Evolutionary conservation across 2,329 filamentous ascomycete genomes (phyloP), one percentile per base, ranked within the genome.

Genomic region (Chaetomium sp.): DNA sequence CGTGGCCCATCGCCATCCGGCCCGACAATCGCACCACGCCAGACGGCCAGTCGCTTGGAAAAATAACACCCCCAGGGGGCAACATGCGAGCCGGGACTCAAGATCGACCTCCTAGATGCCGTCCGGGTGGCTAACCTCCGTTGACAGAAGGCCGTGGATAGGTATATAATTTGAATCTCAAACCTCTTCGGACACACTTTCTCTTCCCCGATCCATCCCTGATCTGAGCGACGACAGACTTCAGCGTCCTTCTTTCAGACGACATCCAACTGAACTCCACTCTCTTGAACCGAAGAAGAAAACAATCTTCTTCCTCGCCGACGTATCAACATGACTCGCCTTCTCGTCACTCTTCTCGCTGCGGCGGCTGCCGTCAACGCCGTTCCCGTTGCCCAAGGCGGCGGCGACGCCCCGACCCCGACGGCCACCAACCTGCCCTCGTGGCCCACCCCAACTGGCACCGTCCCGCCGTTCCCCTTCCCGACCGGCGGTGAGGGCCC

Each of bases 261-360:
- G 40, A n/a, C 11, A 14, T n/a, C 12, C 40, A 42, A 42, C 27
- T 9, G 11, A 42, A 32, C 34, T 4, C 48, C 48, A 12, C 11
- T 12, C 10, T 3, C 50, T n/a, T 12, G n/a, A 34, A 27, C 41
- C 43, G 8, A 7, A 10, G 5, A 7, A 12, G 34, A 11, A 33
- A 7, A 33, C 5, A 27, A 12, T 40, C 19, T 11, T 34, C 33
- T 27, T 36, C 19, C 40, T 38, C 49, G 12, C 19, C 12, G 11
- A 49, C 36, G n/a, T 4, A 9, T 34, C 44, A 49, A 49, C n/a
- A 64, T 64, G 62, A 62, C 61, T 49, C 62, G 60, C 46, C 53
- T 60, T 41, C 46, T 62, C 38, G 37, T 61, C 55, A 60, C 59
- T 42, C 56, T 61, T 47, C 50, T 64, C 40, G 61, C 61, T 38